Evolutionary conservation across 441 rosid species (phyloP).

Genomic region (Corymbia calophylla): DNA sequence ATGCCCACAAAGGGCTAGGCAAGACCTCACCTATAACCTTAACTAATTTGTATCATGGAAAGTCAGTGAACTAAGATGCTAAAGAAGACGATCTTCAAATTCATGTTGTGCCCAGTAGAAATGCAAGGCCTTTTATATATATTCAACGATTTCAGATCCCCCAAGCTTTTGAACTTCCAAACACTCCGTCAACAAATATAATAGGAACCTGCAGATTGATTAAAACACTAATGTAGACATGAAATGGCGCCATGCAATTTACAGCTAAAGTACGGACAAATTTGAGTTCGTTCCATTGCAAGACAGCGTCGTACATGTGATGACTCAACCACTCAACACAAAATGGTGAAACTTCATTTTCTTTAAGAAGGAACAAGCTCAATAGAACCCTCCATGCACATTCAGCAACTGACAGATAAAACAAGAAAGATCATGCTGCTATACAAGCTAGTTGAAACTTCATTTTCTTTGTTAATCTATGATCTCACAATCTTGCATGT

Average conservation of each 20-base stretch:
- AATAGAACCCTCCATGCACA: too few relatives aligned
- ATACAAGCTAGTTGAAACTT: too few relatives aligned
- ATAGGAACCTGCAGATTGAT: conserved; percentile 72
- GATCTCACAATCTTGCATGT: too few relatives aligned
- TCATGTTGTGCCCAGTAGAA: conserved; percentile 79
- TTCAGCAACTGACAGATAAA: too few relatives aligned
- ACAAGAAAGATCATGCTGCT: too few relatives aligned
- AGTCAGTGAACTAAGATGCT: neutral
- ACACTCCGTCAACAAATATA: conserved; percentile 85
- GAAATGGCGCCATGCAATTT: neutral
- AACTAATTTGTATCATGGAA: neutral
- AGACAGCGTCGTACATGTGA: too few relatives aligned
- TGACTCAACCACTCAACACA: too few relatives aligned
- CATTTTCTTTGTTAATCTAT: too few relatives aligned
- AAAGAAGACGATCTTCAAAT: neutral
- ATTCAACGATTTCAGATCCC: conserved; percentile 95
- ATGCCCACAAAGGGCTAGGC: neutral
- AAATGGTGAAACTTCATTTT: too few relatives aligned
- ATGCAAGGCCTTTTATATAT: conserved; percentile 83
- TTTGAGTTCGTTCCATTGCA: too few relatives aligned
- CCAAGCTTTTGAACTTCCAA: conserved; percentile 96
- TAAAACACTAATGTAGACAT: neutral
- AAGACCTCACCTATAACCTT: neutral
- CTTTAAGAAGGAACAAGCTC: too few relatives aligned
- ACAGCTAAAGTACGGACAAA: too few relatives aligned